Evolutionary conservation across 192 early-diverging fungal species (phyloP).

Genomic region (Gaertneriomyces semiglobifer): DNA sequence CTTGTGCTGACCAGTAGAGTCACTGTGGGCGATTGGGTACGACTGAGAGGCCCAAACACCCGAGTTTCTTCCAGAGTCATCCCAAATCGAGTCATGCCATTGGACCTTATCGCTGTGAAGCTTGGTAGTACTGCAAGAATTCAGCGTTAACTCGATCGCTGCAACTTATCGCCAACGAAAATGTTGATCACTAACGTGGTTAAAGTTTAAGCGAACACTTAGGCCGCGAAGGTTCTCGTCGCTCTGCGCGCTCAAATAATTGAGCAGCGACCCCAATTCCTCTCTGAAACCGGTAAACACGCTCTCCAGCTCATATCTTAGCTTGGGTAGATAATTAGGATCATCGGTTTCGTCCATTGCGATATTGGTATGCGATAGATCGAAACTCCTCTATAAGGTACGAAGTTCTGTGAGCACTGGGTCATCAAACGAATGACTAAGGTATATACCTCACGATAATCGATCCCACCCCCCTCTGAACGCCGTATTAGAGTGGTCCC

Average conservation of each 20-base stretch:
- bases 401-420: not conserved
- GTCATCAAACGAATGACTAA: not conserved
- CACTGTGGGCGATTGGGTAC: no score
- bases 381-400: slow-evolving; percentile 17
- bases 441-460: slow-evolving; percentile 3
- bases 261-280: not conserved
- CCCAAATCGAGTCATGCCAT: no score
- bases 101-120: no score
- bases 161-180: no score
- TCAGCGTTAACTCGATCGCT: no score
- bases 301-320: slow-evolving; percentile 14
- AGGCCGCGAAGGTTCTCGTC: slow-evolving; percentile 2
- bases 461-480: slow-evolving; percentile 21
- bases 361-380: slow-evolving; percentile 12
- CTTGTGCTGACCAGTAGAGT: no score
- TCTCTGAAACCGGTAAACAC: not conserved
- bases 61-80: no score
- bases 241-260: not conserved
- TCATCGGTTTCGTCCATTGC: slow-evolving; percentile 20
- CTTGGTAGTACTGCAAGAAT: no score
- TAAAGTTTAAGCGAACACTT: slow-evolving; percentile 2
- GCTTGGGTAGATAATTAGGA: slow-evolving; percentile 26
- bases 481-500: slow-evolving; percentile 34
- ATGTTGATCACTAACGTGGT: not conserved
- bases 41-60: no score